These are phyloP conservation scores for Verticillium albo-atrum DNA, from an alignment of 2,329 filamentous ascomycete genomes.

Conservation along the genomic window DNA sequence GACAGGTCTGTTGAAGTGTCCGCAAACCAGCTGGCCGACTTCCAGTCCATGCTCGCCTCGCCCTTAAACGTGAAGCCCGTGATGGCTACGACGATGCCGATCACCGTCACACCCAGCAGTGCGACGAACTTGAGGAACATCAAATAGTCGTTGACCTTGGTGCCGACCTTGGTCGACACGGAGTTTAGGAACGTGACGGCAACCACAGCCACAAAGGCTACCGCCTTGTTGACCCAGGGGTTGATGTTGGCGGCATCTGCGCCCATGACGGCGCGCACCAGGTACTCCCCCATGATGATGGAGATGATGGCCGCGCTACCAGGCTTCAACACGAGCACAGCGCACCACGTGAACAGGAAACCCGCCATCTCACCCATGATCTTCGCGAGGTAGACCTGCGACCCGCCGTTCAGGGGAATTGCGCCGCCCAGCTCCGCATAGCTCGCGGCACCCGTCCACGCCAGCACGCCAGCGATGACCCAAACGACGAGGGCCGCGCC, in stretches of 20 bases:
- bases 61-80: conserved; percentile 80
- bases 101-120: conserved; percentile 78
- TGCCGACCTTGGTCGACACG: conserved; percentile 83
- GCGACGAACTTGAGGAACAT: conserved; percentile 98
- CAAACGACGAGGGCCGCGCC: conserved; percentile 89
- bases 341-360: conserved; percentile 95
- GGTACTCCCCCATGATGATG: conserved; percentile 97
- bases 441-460: conserved; percentile 93
- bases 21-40: conserved; percentile 81
- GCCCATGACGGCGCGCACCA: conserved; percentile 82
- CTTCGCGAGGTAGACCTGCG: conserved; percentile 91
- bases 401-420: conserved; percentile 90
- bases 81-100: conserved; percentile 81
- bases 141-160: conserved; percentile 82
- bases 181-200: conserved; percentile 83
- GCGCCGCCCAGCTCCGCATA: conserved; percentile 95
- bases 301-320: conserved; percentile 90
- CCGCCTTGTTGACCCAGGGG: conserved; percentile 85
- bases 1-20: conserved; percentile 75
- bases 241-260: conserved; percentile 78
- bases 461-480: conserved; percentile 83
- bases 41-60: conserved; percentile 78
- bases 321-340: conserved; percentile 89
- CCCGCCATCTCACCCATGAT: conserved; percentile 92
- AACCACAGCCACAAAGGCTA: conserved; percentile 73